A percentile compares a stretch with the other conserved stretches of the same genome.
phyloP scores from a whole-genome alignment of 305 asterid genomes.

The Solanum hybrid region DNA sequence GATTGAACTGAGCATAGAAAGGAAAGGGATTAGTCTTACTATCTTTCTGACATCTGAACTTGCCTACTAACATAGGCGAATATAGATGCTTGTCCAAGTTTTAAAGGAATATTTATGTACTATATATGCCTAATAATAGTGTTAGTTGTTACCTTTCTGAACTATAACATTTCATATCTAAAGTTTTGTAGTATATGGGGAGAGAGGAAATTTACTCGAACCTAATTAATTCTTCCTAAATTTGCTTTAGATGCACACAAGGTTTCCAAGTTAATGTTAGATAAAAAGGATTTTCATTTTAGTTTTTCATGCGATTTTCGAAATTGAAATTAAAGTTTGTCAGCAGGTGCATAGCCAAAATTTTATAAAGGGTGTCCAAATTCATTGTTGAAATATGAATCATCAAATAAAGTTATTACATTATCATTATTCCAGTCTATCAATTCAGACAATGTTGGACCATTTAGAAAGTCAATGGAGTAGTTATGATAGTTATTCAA shows the following conservation, averaged over 20 bases:
- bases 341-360: not conserved
- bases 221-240: not conserved
- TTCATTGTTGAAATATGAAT: no score
- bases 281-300: no score
- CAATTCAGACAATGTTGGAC: not conserved
- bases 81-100: no score
- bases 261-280: not conserved
- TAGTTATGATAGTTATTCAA: not conserved
- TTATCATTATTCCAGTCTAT: not conserved
- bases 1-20: no score
- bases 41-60: no score
- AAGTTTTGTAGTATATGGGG: not conserved
- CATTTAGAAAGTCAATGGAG: not conserved
- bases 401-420: not conserved
- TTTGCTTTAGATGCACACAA: not conserved
- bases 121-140: not conserved
- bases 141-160: not conserved
- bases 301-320: not conserved
- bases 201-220: not conserved
- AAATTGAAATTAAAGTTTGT: not conserved
- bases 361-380: no score
- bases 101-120: not conserved
- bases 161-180: not conserved
- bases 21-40: no score
- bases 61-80: no score